A percentile compares a stretch with the other conserved stretches of the same genome.
phyloP scores from a whole-genome alignment of 2,329 filamentous ascomycete species.

The Beauveria asiatica region DNA sequence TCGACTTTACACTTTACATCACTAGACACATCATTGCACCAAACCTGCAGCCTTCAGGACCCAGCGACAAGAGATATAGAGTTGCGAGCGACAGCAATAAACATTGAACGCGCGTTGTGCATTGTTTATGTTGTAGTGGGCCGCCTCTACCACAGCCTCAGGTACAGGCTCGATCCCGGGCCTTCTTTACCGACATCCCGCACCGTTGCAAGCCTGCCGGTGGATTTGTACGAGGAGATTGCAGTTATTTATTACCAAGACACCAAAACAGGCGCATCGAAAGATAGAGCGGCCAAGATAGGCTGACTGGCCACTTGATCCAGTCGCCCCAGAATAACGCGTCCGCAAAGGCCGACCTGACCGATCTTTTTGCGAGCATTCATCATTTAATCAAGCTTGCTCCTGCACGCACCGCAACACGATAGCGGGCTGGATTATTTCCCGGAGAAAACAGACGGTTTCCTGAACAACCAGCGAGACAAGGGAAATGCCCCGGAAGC shows the following conservation, averaged over 20 bases:
- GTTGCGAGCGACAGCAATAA: not conserved
- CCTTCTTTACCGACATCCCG: not conserved
- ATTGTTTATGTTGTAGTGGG: not conserved
- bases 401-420: conserved; percentile 3
- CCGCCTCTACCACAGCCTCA: not conserved
- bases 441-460: not conserved
- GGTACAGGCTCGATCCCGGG: not conserved
- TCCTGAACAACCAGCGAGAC: not conserved
- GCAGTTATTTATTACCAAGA: not conserved
- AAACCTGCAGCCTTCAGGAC: too few species aligned
- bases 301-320: not conserved
- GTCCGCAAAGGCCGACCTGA: not conserved
- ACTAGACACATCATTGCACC: not conserved
- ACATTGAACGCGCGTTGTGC: not conserved
- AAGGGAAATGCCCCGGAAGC: conserved; percentile 22
- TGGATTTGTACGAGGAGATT: not conserved
- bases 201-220: not conserved
- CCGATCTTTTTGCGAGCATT: not conserved
- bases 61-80: too few species aligned
- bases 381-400: not conserved
- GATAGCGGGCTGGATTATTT: not conserved
- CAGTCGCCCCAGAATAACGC: not conserved
- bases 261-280: not conserved
- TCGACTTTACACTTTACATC: too few species aligned
- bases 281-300: not conserved